Evolutionary conservation across 805 yeast species (phyloP), one percentile per base, ranked within the genome.

Genomic region (Priceomyces carsonii): DNA sequence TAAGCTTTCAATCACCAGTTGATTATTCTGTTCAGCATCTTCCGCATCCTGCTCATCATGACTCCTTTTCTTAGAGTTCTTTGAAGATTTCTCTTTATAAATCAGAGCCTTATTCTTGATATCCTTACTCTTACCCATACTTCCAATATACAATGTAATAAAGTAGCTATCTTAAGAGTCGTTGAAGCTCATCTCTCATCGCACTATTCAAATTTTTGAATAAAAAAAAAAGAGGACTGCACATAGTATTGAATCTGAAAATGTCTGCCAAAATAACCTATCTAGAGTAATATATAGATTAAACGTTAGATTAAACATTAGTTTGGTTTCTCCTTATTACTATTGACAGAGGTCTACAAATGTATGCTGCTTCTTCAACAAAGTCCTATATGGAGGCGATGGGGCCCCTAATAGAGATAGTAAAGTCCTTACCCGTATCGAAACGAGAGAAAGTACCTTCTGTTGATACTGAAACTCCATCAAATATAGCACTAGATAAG

Each of bases 301-400:
- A n/a, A n/a, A n/a, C n/a, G n/a, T n/a, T n/a, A n/a, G n/a, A n/a
- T n/a, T n/a, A n/a, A n/a, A n/a, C n/a, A n/a, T n/a, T n/a, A n/a
- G n/a, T n/a, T n/a, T n/a, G n/a, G n/a, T n/a, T n/a, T n/a, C n/a
- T n/a, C n/a, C n/a, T n/a, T n/a, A n/a, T n/a, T n/a, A n/a, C n/a
- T n/a, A n/a, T n/a, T n/a, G n/a, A n/a, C n/a, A 13, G 14, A 19
- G 18, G 13, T 7, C 18, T 9, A 18, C 10, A 7, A 5, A 29
- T 29, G 26, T 68, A 68, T 44, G 57, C 63, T 30, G 83, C 72
- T 6, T 65, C 75, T 9, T 82, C 90, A 1, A 82, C 90, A 7
- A 75, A 77, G 57, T 83, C 93, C 15, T 85, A 77, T 57, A 77
- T 85, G 84, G 76, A 75, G 53, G 91, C 93, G 13, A 82, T 85